A percentile compares a stretch with the other conserved stretches of the same genome.
Evolutionary conservation across 2,329 filamentous ascomycete species (phyloP).

Genomic region (Penicillium brasilianum): DNA sequence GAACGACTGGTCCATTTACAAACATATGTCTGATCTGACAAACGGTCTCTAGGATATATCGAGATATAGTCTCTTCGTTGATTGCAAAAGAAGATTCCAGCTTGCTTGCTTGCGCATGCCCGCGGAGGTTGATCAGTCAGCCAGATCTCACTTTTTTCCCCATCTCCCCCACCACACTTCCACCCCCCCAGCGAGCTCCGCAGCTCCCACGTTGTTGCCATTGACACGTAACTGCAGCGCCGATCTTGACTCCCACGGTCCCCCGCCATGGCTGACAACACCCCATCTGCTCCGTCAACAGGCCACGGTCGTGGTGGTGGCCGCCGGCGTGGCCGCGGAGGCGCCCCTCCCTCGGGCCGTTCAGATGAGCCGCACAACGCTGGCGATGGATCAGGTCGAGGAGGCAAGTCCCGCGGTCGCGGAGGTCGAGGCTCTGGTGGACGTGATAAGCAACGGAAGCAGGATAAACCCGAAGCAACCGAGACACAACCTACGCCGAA

Average conservation of each 20-base stretch:
- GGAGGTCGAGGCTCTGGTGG: constrained; percentile 43
- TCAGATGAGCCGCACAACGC: constrained; percentile 35
- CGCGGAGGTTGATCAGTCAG: constrained; percentile 30
- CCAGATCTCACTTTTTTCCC: constrained; percentile 28
- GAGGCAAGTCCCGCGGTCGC: constrained; percentile 40
- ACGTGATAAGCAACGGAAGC: constrained; percentile 36
- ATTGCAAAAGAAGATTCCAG: background rate
- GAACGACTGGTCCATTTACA: background rate
- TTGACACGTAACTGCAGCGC: constrained; percentile 15
- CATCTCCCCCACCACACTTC: constrained; percentile 24
- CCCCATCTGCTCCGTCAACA: constrained; percentile 35
- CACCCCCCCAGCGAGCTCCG: constrained; percentile 10
- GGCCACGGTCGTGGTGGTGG: constrained; percentile 50
- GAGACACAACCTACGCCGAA: constrained; percentile 21
- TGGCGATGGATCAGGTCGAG: constrained; percentile 40
- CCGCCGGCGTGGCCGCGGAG: constrained; percentile 49
- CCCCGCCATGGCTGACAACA: constrained; percentile 39
- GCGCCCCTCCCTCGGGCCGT: constrained; percentile 36
- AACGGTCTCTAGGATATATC: background rate
- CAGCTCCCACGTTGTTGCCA: constrained; percentile 16
- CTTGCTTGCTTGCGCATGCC: background rate
- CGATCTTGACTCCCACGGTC: constrained; percentile 13
- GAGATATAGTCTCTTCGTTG: background rate
- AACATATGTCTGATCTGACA: background rate
- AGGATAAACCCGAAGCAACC: constrained; percentile 24